Evolutionary conservation across 257 asterid species (phyloP).

Genomic region (Solanum stenotomum): DNA sequence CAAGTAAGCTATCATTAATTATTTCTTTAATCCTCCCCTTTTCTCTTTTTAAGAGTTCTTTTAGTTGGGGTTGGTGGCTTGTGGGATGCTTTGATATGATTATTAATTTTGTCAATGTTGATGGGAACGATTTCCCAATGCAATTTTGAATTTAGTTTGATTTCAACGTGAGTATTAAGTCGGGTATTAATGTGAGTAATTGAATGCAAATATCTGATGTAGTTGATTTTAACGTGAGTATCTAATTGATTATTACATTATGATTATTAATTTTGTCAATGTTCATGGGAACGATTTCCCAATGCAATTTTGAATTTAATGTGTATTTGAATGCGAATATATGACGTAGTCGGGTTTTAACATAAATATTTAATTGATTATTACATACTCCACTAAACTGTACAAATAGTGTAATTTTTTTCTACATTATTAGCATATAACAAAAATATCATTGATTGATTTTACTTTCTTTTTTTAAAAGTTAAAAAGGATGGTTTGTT

Average conservation of each 20-base stretch:
- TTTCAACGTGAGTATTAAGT: neutral
- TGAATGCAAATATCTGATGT: too few species aligned
- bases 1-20: neutral
- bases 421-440: neutral
- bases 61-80: neutral
- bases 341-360: too few species aligned
- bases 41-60: neutral
- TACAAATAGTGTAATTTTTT: neutral
- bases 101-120: neutral
- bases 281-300: neutral
- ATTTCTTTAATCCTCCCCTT: neutral
- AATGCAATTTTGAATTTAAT: neutral
- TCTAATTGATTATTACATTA: neutral
- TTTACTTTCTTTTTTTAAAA: neutral
- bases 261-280: neutral
- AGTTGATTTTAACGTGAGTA: too few species aligned
- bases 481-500: neutral
- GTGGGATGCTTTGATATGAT: neutral
- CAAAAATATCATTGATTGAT: neutral
- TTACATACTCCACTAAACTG: too few species aligned
- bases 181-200: too few species aligned
- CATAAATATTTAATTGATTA: too few species aligned
- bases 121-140: too few species aligned
- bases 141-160: neutral
- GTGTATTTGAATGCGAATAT: too few species aligned